Evolutionary conservation across 352 stramenopile species (phyloP).

Genomic region (Blastocystis sp.): DNA sequence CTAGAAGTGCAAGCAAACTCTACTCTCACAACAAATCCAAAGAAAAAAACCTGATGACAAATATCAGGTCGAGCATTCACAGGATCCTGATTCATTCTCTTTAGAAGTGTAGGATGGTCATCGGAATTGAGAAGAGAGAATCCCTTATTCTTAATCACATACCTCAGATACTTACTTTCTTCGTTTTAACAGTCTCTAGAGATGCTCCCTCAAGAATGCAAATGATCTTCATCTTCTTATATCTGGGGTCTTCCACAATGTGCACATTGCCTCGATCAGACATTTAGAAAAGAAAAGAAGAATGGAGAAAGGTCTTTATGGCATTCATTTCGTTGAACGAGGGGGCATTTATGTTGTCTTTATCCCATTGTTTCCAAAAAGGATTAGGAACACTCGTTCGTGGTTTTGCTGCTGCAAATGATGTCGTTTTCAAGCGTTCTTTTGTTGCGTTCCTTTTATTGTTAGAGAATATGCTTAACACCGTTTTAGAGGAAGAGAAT

Average conservation of each 20-base stretch:
- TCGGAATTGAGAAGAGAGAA: conserved; percentile 99
- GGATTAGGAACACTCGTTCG: background rate
- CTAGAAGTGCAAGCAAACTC: conserved; percentile 92
- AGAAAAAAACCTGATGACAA: conserved; percentile 77
- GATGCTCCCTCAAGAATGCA: conserved; percentile 92
- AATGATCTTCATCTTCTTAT: conserved; percentile 76
- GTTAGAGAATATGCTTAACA: conserved; percentile 24
- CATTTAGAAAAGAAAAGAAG: background rate
- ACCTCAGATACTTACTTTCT: conserved; percentile 70
- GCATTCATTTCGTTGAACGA: background rate
- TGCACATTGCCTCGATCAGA: conserved; percentile 52
- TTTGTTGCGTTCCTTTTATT: background rate
- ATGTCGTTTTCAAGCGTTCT: background rate
- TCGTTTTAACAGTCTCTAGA: conserved; percentile 98
- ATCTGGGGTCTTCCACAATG: conserved; percentile 41
- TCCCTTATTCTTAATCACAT: conserved; percentile 67
- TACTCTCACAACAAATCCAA: conserved; percentile 63
- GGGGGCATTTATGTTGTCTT: conserved; percentile 4
- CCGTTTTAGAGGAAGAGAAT: background rate
- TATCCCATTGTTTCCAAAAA: background rate
- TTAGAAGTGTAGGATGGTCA: conserved; percentile 89
- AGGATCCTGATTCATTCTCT: conserved; percentile 88
- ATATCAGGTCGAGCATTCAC: conserved; percentile 95
- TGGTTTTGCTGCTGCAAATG: background rate
- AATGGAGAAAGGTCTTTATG: background rate